phyloP scores from a whole-genome alignment of 2,329 filamentous ascomycete genomes.

The Xylaria sp. region DNA sequence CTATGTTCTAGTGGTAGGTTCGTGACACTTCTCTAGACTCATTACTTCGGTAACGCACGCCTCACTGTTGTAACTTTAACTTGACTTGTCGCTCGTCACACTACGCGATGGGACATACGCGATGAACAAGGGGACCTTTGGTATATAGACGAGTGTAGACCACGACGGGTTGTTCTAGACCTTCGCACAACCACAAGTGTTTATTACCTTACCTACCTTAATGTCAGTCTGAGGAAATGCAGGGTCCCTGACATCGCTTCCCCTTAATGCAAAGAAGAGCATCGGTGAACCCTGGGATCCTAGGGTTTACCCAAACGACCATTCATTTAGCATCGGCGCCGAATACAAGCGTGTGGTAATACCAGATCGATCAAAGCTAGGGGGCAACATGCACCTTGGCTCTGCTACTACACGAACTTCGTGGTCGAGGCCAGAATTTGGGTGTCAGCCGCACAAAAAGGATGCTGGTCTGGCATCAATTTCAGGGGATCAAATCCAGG shows the following conservation, averaged over 20 bases:
- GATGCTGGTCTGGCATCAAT: constrained; percentile 11
- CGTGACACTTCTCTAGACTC: background rate
- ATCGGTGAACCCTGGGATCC: background rate
- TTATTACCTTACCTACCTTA: too few species aligned
- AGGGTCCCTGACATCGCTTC: too few species aligned
- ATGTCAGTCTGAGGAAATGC: too few species aligned
- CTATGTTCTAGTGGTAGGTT: background rate
- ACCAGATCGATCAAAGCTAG: background rate
- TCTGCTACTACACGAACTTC: constrained; percentile 19
- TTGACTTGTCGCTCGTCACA: too few species aligned
- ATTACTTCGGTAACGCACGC: background rate
- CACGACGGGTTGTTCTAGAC: too few species aligned
- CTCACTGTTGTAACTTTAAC: background rate
- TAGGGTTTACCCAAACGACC: background rate
- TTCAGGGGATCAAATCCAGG: too few species aligned
- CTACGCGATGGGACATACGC: too few species aligned
- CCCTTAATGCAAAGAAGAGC: background rate
- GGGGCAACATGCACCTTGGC: background rate
- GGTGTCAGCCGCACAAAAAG: constrained; percentile 2
- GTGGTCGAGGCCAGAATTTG: constrained; percentile 4
- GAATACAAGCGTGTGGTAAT: background rate
- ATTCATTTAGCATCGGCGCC: background rate
- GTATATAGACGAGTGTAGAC: too few species aligned
- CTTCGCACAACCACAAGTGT: too few species aligned
- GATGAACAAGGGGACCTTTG: too few species aligned